A percentile compares a stretch with the other conserved stretches of the same genome.
Evolutionary conservation across 2,329 filamentous ascomycete species (phyloP).

Genomic region (Cladosporium colombiae): DNA sequence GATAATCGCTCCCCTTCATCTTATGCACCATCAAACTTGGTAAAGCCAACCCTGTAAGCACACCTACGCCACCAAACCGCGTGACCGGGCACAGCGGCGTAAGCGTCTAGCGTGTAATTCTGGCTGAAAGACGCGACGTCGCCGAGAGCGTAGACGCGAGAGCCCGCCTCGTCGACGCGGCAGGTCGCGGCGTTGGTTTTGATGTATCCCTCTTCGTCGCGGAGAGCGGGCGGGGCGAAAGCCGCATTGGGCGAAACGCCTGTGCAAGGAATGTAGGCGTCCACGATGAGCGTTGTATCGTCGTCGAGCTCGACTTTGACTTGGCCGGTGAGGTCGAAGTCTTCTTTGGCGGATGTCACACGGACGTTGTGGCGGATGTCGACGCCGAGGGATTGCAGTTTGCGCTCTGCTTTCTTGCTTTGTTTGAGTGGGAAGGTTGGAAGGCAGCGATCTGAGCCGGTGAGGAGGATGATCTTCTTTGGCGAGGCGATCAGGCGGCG

Average conservation of each 20-base stretch:
- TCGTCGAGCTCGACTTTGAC: conserved; percentile 33
- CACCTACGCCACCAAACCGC: conserved; percentile 37
- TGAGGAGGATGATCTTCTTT: conserved; percentile 39
- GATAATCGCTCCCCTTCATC: conserved; percentile 37
- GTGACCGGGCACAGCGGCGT: conserved; percentile 39
- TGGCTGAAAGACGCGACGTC: conserved; percentile 37
- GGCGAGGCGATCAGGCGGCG: conserved; percentile 19
- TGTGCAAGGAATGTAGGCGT: conserved; percentile 41
- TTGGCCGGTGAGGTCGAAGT: conserved; percentile 28
- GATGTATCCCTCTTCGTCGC: conserved; percentile 34
- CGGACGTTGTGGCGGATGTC: conserved; percentile 35
- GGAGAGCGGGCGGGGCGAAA: conserved; percentile 33
- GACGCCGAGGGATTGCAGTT: conserved; percentile 37
- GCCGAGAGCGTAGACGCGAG: conserved; percentile 40
- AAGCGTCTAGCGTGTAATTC: conserved; percentile 39
- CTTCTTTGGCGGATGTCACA: conserved; percentile 27
- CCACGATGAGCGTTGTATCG: conserved; percentile 35
- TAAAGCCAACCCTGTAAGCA: conserved; percentile 29
- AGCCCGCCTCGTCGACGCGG: conserved; percentile 32
- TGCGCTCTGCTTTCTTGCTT: conserved; percentile 35
- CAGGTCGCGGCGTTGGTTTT: conserved; percentile 33
- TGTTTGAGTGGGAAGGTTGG: conserved; percentile 33
- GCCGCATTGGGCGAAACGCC: conserved; percentile 38
- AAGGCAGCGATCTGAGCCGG: conserved; percentile 34
- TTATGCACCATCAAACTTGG: conserved; percentile 33